Conservation (phyloP, 2,329 filamentous ascomycete species). For the Venturia oleaginea region DNA sequence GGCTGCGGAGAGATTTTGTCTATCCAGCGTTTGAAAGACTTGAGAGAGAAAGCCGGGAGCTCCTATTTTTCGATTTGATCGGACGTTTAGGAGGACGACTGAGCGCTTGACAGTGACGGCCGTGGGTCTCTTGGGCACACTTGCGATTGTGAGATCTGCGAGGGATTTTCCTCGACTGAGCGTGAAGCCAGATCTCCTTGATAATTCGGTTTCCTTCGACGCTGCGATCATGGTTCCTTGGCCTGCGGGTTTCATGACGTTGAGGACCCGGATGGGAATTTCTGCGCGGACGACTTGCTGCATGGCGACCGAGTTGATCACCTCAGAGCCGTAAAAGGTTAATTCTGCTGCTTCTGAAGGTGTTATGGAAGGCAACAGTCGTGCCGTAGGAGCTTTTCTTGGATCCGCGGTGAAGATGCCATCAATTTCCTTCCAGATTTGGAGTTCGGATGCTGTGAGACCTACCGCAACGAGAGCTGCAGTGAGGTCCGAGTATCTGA, state of each 20-base stretch:
- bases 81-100: not conserved
- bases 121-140: constrained; percentile 4
- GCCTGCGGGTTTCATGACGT: not conserved
- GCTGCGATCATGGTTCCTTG: not conserved
- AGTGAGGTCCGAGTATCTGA: constrained; percentile 1
- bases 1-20: not conserved
- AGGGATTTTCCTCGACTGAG: constrained; percentile 15
- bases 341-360: constrained; percentile 6
- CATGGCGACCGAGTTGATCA: constrained; percentile 2
- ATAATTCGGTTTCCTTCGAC: not conserved
- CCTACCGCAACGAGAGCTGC: not conserved
- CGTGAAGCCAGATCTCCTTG: constrained; percentile 10
- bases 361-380: not conserved
- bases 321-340: constrained; percentile 5
- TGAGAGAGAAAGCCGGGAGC: not conserved
- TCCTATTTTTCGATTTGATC: not conserved
- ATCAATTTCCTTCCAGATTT: constrained; percentile 10
- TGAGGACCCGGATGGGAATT: constrained; percentile 1
- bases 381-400: not conserved
- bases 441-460: not conserved
- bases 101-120: not conserved
- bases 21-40: not conserved
- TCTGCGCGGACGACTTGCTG: constrained; percentile 5
- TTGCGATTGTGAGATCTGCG: constrained; percentile 14
- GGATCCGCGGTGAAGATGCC: constrained; percentile 6